phyloP scores from a whole-genome alignment of 179 eudicot genomes.

The Dionaea muscipula region DNA sequence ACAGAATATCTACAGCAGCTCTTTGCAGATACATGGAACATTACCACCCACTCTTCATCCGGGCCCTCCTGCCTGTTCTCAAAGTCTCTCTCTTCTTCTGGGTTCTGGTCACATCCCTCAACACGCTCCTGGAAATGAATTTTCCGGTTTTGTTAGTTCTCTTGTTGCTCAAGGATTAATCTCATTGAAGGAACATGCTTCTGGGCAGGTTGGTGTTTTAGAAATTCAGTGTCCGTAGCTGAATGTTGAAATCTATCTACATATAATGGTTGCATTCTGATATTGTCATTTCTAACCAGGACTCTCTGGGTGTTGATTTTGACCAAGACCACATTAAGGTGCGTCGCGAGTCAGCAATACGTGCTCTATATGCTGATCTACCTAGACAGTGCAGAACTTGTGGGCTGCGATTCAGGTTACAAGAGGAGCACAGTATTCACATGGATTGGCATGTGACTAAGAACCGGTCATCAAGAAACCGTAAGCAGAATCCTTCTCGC shows the following conservation, averaged over 20 bases:
- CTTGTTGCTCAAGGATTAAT: conserved; percentile 75
- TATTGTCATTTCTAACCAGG: conserved; percentile 21
- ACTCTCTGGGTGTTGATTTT: conserved; percentile 69
- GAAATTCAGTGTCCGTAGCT: not conserved
- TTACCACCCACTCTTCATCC: conserved; percentile 35
- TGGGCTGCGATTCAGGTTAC: conserved; percentile 77
- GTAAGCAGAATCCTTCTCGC: conserved; percentile 80
- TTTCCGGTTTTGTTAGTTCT: conserved; percentile 55
- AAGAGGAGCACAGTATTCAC: conserved; percentile 89
- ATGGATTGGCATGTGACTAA: conserved; percentile 99
- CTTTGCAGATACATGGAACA: conserved; percentile 32
- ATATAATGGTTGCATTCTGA: not conserved
- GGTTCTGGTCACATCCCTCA: conserved; percentile 30
- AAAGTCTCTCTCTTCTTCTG: conserved; percentile 29
- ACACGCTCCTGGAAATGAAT: conserved; percentile 30
- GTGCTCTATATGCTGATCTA: conserved; percentile 60
- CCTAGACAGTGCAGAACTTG: conserved; percentile 90
- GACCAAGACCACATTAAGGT: conserved; percentile 64
- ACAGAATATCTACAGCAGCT: conserved; percentile 23
- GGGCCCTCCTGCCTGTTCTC: conserved; percentile 32
- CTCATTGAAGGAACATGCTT: conserved; percentile 42
- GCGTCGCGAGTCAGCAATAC: conserved; percentile 61
- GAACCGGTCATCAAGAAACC: conserved; percentile 65
- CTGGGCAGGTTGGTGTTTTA: conserved; percentile 31
- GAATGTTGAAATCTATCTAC: no score